Percentiles rank a stretch among this genome's conserved stretches.
Conservation (phyloP, 2,329 filamentous ascomycete species). For the Pleoardoris graminearum region DNA sequence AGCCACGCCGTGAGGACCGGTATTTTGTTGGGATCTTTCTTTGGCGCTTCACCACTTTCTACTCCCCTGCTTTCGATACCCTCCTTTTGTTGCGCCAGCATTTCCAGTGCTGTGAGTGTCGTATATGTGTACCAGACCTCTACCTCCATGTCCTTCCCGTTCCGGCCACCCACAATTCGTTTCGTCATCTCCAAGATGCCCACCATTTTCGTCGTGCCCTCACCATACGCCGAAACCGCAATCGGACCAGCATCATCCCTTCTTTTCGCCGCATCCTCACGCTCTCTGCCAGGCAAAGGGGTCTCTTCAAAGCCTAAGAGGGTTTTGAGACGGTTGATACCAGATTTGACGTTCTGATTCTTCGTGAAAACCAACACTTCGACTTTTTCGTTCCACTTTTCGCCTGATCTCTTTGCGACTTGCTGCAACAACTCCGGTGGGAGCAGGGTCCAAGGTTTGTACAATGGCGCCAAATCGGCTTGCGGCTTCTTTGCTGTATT, state of each 20-base stretch:
- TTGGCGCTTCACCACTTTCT: not conserved
- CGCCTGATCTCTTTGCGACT: not conserved
- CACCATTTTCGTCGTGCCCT: constrained; percentile 17
- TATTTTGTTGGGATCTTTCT: constrained; percentile 4
- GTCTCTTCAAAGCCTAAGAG: constrained; percentile 7
- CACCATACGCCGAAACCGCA: constrained; percentile 17
- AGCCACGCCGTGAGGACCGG: constrained; percentile 26
- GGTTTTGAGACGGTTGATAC: constrained; percentile 15
- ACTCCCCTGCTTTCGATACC: not conserved
- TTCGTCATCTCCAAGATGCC: constrained; percentile 18
- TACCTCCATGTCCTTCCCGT: not conserved
- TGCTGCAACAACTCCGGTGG: constrained; percentile 4
- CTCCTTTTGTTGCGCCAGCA: not conserved
- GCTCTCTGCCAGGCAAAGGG: not conserved
- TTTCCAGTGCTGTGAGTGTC: constrained; percentile 3
- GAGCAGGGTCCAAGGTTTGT: constrained; percentile 17
- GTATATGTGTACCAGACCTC: constrained; percentile 21
- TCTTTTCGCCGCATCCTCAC: not conserved
- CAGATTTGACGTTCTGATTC: constrained; percentile 18
- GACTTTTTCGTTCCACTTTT: not conserved
- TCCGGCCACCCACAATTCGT: constrained; percentile 7
- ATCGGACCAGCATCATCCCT: constrained; percentile 1
- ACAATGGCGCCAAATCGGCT: constrained; percentile 9
- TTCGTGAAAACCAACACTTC: constrained; percentile 13
- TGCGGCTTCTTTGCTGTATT: not conserved